Percentiles rank a stretch among this genome's conserved stretches.
Evolutionary conservation across 2,329 filamentous ascomycete genomes (phyloP).

Genomic region (Fusarium sp.): DNA sequence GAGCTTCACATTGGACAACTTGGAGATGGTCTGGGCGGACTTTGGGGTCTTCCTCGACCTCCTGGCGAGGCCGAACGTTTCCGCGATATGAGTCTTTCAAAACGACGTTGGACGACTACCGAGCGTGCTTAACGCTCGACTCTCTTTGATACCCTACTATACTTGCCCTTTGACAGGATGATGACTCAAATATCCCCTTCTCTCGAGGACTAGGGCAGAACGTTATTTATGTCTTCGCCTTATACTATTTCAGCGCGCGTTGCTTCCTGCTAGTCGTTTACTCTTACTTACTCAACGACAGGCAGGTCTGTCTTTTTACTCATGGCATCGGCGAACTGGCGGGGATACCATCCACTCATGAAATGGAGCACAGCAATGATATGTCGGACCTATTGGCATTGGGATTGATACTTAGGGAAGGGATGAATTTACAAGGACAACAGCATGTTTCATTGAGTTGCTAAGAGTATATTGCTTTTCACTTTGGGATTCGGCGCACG

Average conservation of each 20-base stretch:
- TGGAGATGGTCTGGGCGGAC: slow-evolving; percentile 53
- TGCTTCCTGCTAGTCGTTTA: slow-evolving; percentile 31
- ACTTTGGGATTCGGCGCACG: neutral
- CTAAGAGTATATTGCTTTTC: neutral
- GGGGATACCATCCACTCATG: slow-evolving; percentile 25
- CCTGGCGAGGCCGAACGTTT: slow-evolving; percentile 57
- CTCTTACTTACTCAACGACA: slow-evolving; percentile 23
- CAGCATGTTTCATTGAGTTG: slow-evolving; percentile 12
- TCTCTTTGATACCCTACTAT: slow-evolving; percentile 7
- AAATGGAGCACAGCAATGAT: slow-evolving; percentile 18
- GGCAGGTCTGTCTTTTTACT: slow-evolving; percentile 37
- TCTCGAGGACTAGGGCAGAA: slow-evolving; percentile 8
- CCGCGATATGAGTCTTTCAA: slow-evolving; percentile 57
- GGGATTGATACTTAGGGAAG: slow-evolving; percentile 26
- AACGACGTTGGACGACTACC: slow-evolving; percentile 66
- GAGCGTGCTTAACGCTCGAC: slow-evolving; percentile 49
- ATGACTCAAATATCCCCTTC: slow-evolving; percentile 14
- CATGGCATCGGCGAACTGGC: slow-evolving; percentile 42
- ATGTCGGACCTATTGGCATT: slow-evolving; percentile 5
- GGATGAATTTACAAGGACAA: neutral
- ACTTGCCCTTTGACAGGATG: slow-evolving; percentile 12
- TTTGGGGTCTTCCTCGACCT: slow-evolving; percentile 57
- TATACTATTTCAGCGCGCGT: slow-evolving; percentile 36
- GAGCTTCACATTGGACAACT: slow-evolving; percentile 49
- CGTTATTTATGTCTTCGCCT: slow-evolving; percentile 14